Percentiles rank a stretch among this genome's conserved stretches.
phyloP scores from a whole-genome alignment of 1,139 yeast species.

The Magnusiomyces paraingens region DNA sequence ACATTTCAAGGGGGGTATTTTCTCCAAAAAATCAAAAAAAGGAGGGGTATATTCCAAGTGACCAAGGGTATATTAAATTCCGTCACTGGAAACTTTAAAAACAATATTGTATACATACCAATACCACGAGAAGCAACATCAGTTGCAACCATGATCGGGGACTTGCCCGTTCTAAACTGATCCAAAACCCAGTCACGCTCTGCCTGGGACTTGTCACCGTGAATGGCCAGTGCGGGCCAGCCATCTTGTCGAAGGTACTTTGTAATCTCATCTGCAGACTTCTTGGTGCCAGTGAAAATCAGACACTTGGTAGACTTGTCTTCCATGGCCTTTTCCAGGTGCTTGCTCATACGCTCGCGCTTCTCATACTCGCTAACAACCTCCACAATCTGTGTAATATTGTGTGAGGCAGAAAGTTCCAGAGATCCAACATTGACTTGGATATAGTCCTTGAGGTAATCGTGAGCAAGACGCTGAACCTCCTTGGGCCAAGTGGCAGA shows the following conservation, averaged over 20 bases:
- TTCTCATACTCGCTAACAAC: slow-evolving; percentile 88
- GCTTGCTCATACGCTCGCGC: slow-evolving; percentile 81
- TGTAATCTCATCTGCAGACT: slow-evolving; percentile 95
- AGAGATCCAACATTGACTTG: slow-evolving; percentile 96
- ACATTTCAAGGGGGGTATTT: not conserved
- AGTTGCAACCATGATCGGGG: slow-evolving; percentile 98
- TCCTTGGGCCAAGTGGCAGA: slow-evolving; percentile 99
- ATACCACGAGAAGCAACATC: slow-evolving; percentile 99
- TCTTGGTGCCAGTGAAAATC: slow-evolving; percentile 90
- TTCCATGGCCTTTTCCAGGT: slow-evolving; percentile 77
- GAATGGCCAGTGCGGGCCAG: slow-evolving; percentile 98
- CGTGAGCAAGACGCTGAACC: slow-evolving; percentile 86
- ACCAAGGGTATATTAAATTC: slow-evolving; percentile 6
- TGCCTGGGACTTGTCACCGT: slow-evolving; percentile 96
- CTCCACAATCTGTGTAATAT: slow-evolving; percentile 88
- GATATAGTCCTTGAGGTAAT: slow-evolving; percentile 84
- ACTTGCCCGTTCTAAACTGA: slow-evolving; percentile 86
- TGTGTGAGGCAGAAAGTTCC: slow-evolving; percentile 94
- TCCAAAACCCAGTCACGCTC: slow-evolving; percentile 98
- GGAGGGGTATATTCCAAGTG: not conserved
- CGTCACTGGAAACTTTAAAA: not conserved
- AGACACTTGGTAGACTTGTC: slow-evolving; percentile 73
- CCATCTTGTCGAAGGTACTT: slow-evolving; percentile 90
- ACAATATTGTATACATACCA: slow-evolving; percentile 59
- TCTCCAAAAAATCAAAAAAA: not conserved